phyloP scores from a whole-genome alignment of 441 rosid genomes.

The Gossypium gossypioides region DNA sequence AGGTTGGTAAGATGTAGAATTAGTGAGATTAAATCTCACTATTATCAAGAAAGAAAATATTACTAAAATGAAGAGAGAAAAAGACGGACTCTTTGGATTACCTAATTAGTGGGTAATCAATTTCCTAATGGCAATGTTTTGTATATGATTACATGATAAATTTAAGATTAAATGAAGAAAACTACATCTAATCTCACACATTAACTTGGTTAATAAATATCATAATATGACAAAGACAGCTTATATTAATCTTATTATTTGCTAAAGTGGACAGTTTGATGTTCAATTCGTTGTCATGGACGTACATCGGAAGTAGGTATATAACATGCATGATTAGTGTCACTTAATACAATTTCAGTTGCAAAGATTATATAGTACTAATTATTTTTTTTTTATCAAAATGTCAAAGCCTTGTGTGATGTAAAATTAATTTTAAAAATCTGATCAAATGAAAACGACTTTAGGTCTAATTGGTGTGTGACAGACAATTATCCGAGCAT shows the following conservation, averaged over 20 bases:
- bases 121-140: background rate
- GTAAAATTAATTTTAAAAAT: background rate
- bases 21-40: background rate
- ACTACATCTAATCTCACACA: background rate
- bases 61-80: background rate
- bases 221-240: background rate
- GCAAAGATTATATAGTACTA: background rate
- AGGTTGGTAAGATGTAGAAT: background rate
- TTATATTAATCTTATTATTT: background rate
- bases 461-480: conserved; percentile 5
- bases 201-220: background rate
- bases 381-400: background rate
- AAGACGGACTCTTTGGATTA: background rate
- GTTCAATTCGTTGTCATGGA: background rate
- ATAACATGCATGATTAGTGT: background rate
- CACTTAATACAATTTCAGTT: background rate
- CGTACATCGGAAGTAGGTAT: background rate
- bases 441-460: background rate
- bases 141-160: background rate
- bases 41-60: background rate
- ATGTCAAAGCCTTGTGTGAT: background rate
- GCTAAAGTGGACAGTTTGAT: background rate
- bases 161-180: background rate
- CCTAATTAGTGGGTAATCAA: background rate
- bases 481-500: background rate